A percentile compares a stretch with the other conserved stretches of the same genome.
Conservation (phyloP, 2,329 filamentous ascomycete species). For the Neospermospora avenae region DNA sequence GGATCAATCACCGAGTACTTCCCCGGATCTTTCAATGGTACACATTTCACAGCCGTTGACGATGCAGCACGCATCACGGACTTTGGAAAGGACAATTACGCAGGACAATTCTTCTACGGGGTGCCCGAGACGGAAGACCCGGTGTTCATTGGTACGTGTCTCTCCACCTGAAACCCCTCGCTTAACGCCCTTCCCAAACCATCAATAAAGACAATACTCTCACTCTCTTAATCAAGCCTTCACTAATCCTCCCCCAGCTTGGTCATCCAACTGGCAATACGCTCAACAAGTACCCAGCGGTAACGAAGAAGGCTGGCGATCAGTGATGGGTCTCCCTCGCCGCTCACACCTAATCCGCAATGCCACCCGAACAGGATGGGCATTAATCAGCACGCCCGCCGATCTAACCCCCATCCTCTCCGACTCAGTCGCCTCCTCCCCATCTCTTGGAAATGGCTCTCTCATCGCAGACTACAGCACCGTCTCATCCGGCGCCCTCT, state of each 20-base stretch:
- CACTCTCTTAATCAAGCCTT: neutral
- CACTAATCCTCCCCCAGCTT: slow-evolving; percentile 41
- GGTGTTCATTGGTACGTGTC: slow-evolving; percentile 43
- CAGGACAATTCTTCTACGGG: slow-evolving; percentile 53
- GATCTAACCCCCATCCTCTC: slow-evolving; percentile 45
- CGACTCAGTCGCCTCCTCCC: slow-evolving; percentile 38
- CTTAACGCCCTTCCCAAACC: neutral
- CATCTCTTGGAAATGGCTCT: slow-evolving; percentile 45
- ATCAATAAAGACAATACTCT: neutral
- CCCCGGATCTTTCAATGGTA: slow-evolving; percentile 61
- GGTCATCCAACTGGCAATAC: slow-evolving; percentile 61
- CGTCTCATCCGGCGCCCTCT: slow-evolving; percentile 49
- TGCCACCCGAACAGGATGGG: slow-evolving; percentile 47
- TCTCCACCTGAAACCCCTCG: neutral
- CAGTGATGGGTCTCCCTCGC: slow-evolving; percentile 50
- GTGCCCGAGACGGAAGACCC: slow-evolving; percentile 36
- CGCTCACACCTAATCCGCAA: slow-evolving; percentile 49
- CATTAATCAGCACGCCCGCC: slow-evolving; percentile 49
- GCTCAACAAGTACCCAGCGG: slow-evolving; percentile 51
- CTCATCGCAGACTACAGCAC: slow-evolving; percentile 49
- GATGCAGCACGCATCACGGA: slow-evolving; percentile 42
- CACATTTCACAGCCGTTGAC: slow-evolving; percentile 51
- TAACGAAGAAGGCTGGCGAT: slow-evolving; percentile 49
- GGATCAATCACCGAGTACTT: slow-evolving; percentile 55
- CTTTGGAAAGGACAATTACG: slow-evolving; percentile 53